Evolutionary conservation across 495 filamentous ascomycete species (phyloP).

Genomic region (Astrocystis sublimbata): DNA sequence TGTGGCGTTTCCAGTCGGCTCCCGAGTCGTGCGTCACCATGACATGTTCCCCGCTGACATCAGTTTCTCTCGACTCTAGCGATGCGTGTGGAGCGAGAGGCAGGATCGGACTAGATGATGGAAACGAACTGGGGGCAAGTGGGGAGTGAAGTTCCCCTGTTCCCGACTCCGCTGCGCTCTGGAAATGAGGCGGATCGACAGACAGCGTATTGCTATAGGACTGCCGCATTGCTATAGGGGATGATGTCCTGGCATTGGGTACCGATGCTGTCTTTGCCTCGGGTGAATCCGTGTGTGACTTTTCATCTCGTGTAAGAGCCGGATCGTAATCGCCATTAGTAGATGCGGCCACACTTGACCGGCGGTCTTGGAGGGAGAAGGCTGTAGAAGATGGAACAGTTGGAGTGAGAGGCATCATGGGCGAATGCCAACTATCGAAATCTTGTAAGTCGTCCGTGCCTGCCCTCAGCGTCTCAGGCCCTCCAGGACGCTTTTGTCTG

Average conservation of each 20-base stretch:
- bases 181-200: slow-evolving; percentile 27
- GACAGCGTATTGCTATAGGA: slow-evolving; percentile 47
- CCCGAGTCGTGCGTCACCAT: slow-evolving; percentile 47
- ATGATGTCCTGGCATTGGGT: slow-evolving; percentile 30
- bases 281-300: slow-evolving; percentile 39
- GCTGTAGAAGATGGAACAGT: slow-evolving; percentile 32
- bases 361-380: slow-evolving; percentile 43
- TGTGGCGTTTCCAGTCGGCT: slow-evolving; percentile 51
- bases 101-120: slow-evolving; percentile 43
- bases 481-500: slow-evolving; percentile 16
- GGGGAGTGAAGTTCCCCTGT: slow-evolving; percentile 10
- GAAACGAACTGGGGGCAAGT: slow-evolving; percentile 48
- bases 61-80: slow-evolving; percentile 37
- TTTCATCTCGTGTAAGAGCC: slow-evolving; percentile 43
- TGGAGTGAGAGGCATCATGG: slow-evolving; percentile 43
- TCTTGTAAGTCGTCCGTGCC: slow-evolving; percentile 25
- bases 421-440: slow-evolving; percentile 37
- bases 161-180: background rate
- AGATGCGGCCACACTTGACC: slow-evolving; percentile 40
- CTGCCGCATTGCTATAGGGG: slow-evolving; percentile 36
- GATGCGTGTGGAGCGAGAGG: slow-evolving; percentile 33
- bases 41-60: slow-evolving; percentile 46
- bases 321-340: slow-evolving; percentile 38
- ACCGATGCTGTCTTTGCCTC: slow-evolving; percentile 33
- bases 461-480: slow-evolving; percentile 5